A percentile compares a stretch with the other conserved stretches of the same genome.
Conservation (phyloP, 1,284 basidiomycete genomes). For the Vanrija humicola region DNA sequence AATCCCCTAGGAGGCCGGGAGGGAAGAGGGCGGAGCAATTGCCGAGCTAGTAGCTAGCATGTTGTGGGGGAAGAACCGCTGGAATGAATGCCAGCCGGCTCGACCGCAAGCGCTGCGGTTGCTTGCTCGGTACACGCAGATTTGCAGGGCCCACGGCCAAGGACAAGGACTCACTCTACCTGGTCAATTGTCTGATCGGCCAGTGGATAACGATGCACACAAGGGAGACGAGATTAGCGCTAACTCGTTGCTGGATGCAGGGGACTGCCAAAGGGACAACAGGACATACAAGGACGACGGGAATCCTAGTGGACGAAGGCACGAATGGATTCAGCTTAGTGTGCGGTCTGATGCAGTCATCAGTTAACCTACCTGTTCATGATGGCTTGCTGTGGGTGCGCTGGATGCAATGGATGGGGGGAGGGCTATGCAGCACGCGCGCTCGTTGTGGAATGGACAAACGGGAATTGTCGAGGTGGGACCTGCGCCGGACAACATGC, state of each 20-base stretch:
- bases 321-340: neutral
- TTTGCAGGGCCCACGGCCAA: neutral
- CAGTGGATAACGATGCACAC: neutral
- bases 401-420: neutral
- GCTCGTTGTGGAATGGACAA: neutral
- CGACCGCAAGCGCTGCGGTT: too few species aligned
- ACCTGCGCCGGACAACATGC: too few species aligned
- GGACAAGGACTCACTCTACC: slow-evolving; percentile 12
- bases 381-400: neutral
- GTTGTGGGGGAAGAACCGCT: too few species aligned
- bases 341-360: too few species aligned
- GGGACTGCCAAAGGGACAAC: neutral
- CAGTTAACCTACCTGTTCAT: neutral
- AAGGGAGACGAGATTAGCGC: neutral
- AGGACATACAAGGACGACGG: neutral
- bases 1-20: too few species aligned
- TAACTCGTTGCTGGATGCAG: too few species aligned
- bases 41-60: too few species aligned
- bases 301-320: neutral
- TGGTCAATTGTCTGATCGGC: slow-evolving; percentile 17
- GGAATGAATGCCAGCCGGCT: too few species aligned
- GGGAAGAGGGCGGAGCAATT: too few species aligned
- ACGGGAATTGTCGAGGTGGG: too few species aligned
- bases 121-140: too few species aligned
- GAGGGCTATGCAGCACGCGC: neutral